Evolutionary conservation across 495 filamentous ascomycete genomes (phyloP).

Genomic region (Podospora pseudopauciseta): DNA sequence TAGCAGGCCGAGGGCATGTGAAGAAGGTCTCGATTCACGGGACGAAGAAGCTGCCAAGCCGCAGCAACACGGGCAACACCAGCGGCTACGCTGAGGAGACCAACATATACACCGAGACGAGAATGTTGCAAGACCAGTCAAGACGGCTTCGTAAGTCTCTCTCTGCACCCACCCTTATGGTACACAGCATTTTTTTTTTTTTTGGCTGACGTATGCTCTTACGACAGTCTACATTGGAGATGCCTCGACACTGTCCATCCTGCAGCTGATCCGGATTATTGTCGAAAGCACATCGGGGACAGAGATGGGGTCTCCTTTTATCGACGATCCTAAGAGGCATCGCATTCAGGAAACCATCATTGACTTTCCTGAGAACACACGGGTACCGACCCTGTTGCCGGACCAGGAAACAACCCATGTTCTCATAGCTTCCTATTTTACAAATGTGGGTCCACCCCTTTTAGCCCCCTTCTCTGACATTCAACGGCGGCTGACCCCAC

Average conservation of each 20-base stretch:
- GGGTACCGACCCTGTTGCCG: constrained; percentile 50
- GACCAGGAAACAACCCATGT: constrained; percentile 52
- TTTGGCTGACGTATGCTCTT: background rate
- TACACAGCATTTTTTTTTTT: background rate
- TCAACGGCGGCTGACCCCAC: constrained; percentile 16
- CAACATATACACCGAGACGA: constrained; percentile 52
- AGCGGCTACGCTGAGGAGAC: constrained; percentile 55
- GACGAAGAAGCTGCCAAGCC: constrained; percentile 52
- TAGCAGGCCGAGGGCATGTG: constrained; percentile 19
- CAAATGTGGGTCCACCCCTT: constrained; percentile 45
- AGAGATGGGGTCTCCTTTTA: constrained; percentile 55
- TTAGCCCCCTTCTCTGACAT: constrained; percentile 3
- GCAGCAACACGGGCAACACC: constrained; percentile 37
- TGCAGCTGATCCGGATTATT: constrained; percentile 69
- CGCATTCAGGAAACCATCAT: constrained; percentile 63
- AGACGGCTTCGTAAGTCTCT: constrained; percentile 51
- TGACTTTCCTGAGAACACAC: constrained; percentile 42
- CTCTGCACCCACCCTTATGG: background rate
- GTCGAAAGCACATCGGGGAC: constrained; percentile 62
- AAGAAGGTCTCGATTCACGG: constrained; percentile 31
- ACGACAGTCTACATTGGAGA: constrained; percentile 64
- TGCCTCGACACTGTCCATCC: constrained; percentile 65
- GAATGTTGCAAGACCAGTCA: constrained; percentile 59
- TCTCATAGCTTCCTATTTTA: constrained; percentile 57
- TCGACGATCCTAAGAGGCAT: constrained; percentile 64